Percentiles rank a stretch among this genome's conserved stretches.
These are phyloP conservation scores for Escovopsis weberi DNA, from an alignment of 2,329 filamentous ascomycete species.

Conservation along the genomic window DNA sequence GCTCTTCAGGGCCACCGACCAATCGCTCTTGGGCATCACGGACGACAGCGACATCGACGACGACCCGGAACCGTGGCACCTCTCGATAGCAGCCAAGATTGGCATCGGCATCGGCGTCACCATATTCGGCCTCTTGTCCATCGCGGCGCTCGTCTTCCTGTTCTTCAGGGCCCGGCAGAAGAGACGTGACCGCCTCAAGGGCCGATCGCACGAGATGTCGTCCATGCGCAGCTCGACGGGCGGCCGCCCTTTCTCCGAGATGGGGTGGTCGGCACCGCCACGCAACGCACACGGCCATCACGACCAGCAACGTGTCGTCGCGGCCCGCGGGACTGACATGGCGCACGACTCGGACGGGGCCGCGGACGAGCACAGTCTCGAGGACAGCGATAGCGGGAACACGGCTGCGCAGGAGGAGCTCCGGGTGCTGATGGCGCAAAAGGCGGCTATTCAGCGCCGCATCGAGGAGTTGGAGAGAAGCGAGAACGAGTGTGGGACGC, in stretches of 20 bases:
- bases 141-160: slow-evolving; percentile 13
- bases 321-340: slow-evolving; percentile 1
- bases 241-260: slow-evolving; percentile 5
- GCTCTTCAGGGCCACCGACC: slow-evolving; percentile 23
- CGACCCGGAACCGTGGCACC: slow-evolving; percentile 7
- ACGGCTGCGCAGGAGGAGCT: slow-evolving; percentile 16
- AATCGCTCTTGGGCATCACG: slow-evolving; percentile 18
- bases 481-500: not conserved
- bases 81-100: slow-evolving; percentile 19
- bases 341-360: slow-evolving; percentile 19
- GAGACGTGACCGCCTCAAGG: not conserved
- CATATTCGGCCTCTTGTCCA: slow-evolving; percentile 15
- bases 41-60: slow-evolving; percentile 17
- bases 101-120: slow-evolving; percentile 21
- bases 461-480: slow-evolving; percentile 18
- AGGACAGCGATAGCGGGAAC: slow-evolving; percentile 10
- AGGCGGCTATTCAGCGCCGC: slow-evolving; percentile 20
- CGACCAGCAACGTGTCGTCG: no score
- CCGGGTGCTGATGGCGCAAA: slow-evolving; percentile 18
- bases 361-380: slow-evolving; percentile 10
- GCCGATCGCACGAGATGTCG: slow-evolving; percentile 10
- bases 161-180: slow-evolving; percentile 12
- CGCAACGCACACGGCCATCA: not conserved
- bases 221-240: slow-evolving; percentile 9
- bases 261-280: not conserved